phyloP scores from a whole-genome alignment of 805 yeast genomes.

The Danielozyma ontarioensis region DNA sequence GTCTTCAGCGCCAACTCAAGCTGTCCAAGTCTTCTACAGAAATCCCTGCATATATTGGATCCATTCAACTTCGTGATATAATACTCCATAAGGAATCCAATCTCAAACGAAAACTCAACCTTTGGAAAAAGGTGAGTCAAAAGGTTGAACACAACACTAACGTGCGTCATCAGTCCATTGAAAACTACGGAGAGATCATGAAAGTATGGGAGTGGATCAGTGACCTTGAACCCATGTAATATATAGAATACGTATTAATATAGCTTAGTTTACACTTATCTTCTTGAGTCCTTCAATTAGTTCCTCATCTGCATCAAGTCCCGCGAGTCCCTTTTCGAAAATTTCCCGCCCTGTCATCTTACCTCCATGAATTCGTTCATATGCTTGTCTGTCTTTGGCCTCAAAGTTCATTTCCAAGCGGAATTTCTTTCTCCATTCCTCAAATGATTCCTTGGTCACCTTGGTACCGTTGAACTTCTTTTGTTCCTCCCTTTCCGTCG shows the following conservation, averaged over 20 bases:
- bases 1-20: slow-evolving; percentile 44
- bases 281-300: background rate
- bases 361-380: slow-evolving; percentile 59
- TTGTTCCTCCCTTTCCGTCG: slow-evolving; percentile 76
- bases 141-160: slow-evolving; percentile 63
- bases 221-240: slow-evolving; percentile 7
- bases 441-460: slow-evolving; percentile 74
- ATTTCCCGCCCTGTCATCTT: slow-evolving; percentile 84
- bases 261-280: background rate
- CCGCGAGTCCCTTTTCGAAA: slow-evolving; percentile 84
- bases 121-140: slow-evolving; percentile 57
- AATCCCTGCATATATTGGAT: slow-evolving; percentile 49
- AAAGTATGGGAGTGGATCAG: slow-evolving; percentile 85
- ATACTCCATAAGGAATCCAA: slow-evolving; percentile 41
- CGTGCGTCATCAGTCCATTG: slow-evolving; percentile 57
- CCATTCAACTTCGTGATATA: slow-evolving; percentile 69
- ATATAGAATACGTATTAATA: background rate
- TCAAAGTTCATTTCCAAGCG: slow-evolving; percentile 71
- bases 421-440: slow-evolving; percentile 67
- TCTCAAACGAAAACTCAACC: slow-evolving; percentile 25
- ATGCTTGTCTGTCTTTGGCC: slow-evolving; percentile 48
- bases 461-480: slow-evolving; percentile 87
- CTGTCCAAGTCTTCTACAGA: slow-evolving; percentile 22
- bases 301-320: slow-evolving; percentile 51
- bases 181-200: slow-evolving; percentile 82